Percentiles rank a stretch among this genome's conserved stretches.
Evolutionary conservation across 2,329 filamentous ascomycete species (phyloP).

Genomic region (Nigrospora osmanthi): DNA sequence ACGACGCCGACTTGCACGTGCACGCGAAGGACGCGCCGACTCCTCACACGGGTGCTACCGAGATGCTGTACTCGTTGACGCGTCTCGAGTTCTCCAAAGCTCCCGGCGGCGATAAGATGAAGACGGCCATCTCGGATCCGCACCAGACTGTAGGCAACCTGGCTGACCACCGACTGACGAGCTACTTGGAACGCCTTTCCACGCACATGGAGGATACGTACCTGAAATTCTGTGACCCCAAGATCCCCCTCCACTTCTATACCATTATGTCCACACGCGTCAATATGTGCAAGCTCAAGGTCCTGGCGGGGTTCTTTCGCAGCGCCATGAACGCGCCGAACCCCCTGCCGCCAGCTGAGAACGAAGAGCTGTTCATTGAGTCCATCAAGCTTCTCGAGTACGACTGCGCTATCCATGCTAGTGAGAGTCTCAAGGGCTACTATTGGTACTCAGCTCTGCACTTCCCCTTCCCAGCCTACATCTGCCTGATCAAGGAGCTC

Average conservation of each 20-base stretch:
- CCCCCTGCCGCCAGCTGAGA: slow-evolving; percentile 34
- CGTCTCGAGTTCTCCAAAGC: slow-evolving; percentile 50
- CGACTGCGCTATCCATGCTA: slow-evolving; percentile 46
- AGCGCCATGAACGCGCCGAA: slow-evolving; percentile 30
- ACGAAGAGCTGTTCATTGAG: slow-evolving; percentile 44
- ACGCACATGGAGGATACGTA: slow-evolving; percentile 49
- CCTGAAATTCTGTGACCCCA: slow-evolving; percentile 46
- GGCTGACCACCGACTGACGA: slow-evolving; percentile 39
- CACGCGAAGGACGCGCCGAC: slow-evolving; percentile 47
- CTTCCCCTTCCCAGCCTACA: slow-evolving; percentile 54
- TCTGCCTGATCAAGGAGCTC: slow-evolving; percentile 50
- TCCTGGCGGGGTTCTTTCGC: slow-evolving; percentile 45
- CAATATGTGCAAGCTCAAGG: slow-evolving; percentile 47
- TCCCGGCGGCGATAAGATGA: slow-evolving; percentile 38
- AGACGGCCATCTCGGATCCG: slow-evolving; percentile 16
- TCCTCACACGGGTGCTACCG: slow-evolving; percentile 43
- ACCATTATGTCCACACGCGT: slow-evolving; percentile 50
- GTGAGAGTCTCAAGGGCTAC: slow-evolving; percentile 42
- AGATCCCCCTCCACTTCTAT: slow-evolving; percentile 52
- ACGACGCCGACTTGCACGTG: slow-evolving; percentile 50
- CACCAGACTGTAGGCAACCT: slow-evolving; percentile 37
- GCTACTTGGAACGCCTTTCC: slow-evolving; percentile 45
- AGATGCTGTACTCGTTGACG: slow-evolving; percentile 52
- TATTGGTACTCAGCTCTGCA: slow-evolving; percentile 52
- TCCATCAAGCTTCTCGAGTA: slow-evolving; percentile 52